Evolutionary conservation across 148 eudicot genomes (phyloP), one percentile per base, ranked within the genome.

Genomic region (Amaranthus hypochondriacus): DNA sequence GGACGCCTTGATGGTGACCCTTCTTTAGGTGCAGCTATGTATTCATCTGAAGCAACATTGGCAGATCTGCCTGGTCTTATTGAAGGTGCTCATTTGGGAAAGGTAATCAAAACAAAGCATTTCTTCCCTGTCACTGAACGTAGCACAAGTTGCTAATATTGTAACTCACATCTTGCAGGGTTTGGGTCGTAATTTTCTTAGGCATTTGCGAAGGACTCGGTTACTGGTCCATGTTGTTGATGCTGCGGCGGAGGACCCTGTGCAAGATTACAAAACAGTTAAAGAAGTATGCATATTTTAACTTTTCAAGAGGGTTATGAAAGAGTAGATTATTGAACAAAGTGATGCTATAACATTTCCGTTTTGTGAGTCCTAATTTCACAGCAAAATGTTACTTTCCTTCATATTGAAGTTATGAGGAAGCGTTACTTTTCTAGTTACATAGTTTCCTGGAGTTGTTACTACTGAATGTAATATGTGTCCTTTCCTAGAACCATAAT

Each of bases 1-100:
- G 98, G 98, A 73, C 96, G 93, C 55, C 97, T 95, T 75, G 87
- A 86, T 82, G 97, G 98, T 61, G 98, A 95, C 74, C 97, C 98
- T 82, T 80, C 89, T 64, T 80, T 92, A 74, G 98, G 98, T 68
- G 87, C 97, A 15, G 90, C 76, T 47, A 81, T 86, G 79, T 95
- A 79, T 84, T 88, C 87, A 73, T 89, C 98, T 85, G 86, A 91
- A 76, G 96, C 97, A 56, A 95, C 98, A 56, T 86, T 92, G 74
- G 98, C 98, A 63, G 97, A 95, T 89, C 76, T 95, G 84, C 93
- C 96, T 62, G 97, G 96, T 75, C 97, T 92, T 67, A 88, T 95
- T 69, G 92, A 93, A 85, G 98, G 96, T 71, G 96, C 98, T 69
- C 98, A 93, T 83, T 80, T 93, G 71, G 98, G 98, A 46, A 93